Evolutionary conservation across 345 rosid species (phyloP).

Genomic region (Ceriops zippeliana): DNA sequence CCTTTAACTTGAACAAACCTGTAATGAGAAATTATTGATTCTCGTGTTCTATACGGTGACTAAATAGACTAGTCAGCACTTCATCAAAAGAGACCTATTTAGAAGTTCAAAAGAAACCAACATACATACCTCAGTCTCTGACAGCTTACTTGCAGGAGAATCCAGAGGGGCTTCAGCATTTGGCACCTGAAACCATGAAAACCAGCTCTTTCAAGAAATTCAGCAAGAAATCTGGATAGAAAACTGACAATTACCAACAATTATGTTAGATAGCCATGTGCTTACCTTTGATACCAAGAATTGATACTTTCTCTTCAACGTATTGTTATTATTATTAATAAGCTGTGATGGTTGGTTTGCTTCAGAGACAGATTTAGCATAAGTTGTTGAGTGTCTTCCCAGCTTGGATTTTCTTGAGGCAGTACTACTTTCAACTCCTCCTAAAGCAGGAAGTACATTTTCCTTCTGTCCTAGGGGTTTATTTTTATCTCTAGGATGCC

Average conservation of each 20-base stretch:
- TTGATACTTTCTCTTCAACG: constrained; percentile 54
- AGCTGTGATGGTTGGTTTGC: constrained; percentile 39
- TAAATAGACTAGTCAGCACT: too few species aligned
- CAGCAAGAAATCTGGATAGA: background rate
- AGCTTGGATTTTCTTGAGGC: constrained; percentile 47
- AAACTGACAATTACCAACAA: background rate
- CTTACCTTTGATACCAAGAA: constrained; percentile 39
- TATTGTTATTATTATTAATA: constrained; percentile 21
- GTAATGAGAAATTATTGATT: background rate
- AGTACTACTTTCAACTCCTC: constrained; percentile 40
- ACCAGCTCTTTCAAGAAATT: constrained; percentile 4
- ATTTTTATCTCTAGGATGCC: constrained; percentile 38
- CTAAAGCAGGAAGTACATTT: constrained; percentile 27
- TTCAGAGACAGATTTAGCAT: constrained; percentile 36
- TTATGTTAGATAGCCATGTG: background rate
- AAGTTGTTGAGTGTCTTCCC: constrained; percentile 36
- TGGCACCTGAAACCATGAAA: constrained; percentile 41
- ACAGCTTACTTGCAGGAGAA: constrained; percentile 33
- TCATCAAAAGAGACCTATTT: background rate
- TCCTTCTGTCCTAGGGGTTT: constrained; percentile 41
- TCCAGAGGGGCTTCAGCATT: constrained; percentile 39
- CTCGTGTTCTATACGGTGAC: too few species aligned
- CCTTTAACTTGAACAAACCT: background rate
- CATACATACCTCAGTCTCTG: constrained; percentile 46
- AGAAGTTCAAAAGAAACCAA: constrained; percentile 6